These are phyloP conservation scores for Paspalum vaginatum DNA, from an alignment of 176 grass and related monocot species.

Conservation along the genomic window DNA sequence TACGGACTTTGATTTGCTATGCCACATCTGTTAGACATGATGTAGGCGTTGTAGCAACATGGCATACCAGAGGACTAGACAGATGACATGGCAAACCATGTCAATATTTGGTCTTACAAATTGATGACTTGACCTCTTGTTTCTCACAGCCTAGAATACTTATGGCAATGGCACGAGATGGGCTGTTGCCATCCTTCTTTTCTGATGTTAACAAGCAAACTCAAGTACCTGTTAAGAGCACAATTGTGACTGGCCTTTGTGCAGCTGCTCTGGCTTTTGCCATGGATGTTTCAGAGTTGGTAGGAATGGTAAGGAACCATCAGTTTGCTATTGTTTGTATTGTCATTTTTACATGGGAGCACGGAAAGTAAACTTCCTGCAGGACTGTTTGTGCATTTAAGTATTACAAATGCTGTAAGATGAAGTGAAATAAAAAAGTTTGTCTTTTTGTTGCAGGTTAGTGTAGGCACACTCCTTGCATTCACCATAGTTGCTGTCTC, in stretches of 20 bases:
- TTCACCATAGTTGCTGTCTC: conserved; percentile 92
- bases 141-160: conserved; percentile 92
- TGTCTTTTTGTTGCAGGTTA: conserved; percentile 65
- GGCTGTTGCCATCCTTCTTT: conserved; percentile 87
- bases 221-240: conserved; percentile 97
- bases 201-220: conserved; percentile 74
- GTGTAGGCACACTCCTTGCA: conserved; percentile 94
- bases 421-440: background rate
- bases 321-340: conserved; percentile 4
- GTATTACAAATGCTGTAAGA: conserved; percentile 7
- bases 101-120: background rate
- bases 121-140: conserved; percentile 9
- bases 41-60: background rate
- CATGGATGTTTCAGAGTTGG: conserved; percentile 98
- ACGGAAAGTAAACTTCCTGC: conserved; percentile 2
- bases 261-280: conserved; percentile 75
- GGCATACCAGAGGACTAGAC: background rate
- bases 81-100: background rate
- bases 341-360: conserved; percentile 1
- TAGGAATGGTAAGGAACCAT: conserved; percentile 87
- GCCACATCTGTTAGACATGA: background rate
- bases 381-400: conserved; percentile 18
- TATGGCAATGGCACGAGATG: conserved; percentile 98
- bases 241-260: conserved; percentile 72
- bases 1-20: background rate